Conservation (phyloP, 495 filamentous ascomycete species). For the Tuber aestivum region DNA sequence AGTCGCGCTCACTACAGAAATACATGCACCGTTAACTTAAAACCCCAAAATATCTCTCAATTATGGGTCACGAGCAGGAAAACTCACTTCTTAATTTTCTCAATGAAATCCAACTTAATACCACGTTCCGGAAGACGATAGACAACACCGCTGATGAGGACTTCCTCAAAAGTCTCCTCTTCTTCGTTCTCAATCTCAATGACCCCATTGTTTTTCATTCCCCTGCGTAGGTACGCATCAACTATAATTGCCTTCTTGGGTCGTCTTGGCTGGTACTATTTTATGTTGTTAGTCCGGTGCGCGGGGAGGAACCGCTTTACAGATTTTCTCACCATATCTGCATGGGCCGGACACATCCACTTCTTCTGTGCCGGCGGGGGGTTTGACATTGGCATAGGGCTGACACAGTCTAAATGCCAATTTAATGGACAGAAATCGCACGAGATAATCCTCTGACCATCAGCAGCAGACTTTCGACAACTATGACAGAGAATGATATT, state of each 20-base stretch:
- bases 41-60: neutral
- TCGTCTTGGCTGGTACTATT: constrained; percentile 48
- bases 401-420: constrained; percentile 89
- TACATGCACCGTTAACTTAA: neutral
- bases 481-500: constrained; percentile 63
- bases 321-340: constrained; percentile 52
- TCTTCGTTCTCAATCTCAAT: constrained; percentile 70
- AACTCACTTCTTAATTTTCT: constrained; percentile 39
- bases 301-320: constrained; percentile 45
- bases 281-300: constrained; percentile 42
- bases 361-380: constrained; percentile 61
- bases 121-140: constrained; percentile 66
- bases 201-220: constrained; percentile 65
- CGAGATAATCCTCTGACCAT: constrained; percentile 60
- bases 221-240: constrained; percentile 50
- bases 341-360: constrained; percentile 87
- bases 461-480: constrained; percentile 58
- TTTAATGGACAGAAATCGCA: constrained; percentile 73
- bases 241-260: constrained; percentile 51
- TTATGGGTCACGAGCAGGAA: neutral
- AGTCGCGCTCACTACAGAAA: constrained; percentile 16
- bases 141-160: constrained; percentile 53
- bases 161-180: constrained; percentile 51
- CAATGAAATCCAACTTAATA: constrained; percentile 68
- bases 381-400: constrained; percentile 67